phyloP scores from a whole-genome alignment of 148 eudicot species.

The Heliosperma pusillum region DNA sequence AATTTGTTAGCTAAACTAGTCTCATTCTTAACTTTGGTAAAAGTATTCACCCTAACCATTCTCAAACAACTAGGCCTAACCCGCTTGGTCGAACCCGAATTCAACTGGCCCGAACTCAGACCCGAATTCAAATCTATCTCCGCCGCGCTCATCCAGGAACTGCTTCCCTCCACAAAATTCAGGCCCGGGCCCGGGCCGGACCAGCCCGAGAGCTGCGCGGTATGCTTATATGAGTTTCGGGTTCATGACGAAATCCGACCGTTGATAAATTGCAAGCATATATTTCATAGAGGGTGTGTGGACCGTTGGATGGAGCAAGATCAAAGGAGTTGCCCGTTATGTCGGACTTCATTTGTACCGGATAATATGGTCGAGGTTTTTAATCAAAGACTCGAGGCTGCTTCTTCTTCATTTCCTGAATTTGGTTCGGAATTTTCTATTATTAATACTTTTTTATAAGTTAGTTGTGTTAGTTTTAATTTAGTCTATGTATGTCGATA shows the following conservation, averaged over 20 bases:
- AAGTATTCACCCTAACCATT: constrained; percentile 26
- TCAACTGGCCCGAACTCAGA: constrained; percentile 23
- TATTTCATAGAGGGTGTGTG: constrained; percentile 60
- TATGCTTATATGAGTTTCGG: constrained; percentile 60
- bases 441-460: constrained; percentile 31
- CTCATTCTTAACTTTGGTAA: constrained; percentile 35
- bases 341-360: constrained; percentile 52
- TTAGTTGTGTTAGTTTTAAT: background rate
- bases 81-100: constrained; percentile 52
- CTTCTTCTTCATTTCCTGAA: constrained; percentile 47
- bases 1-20: constrained; percentile 45
- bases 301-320: constrained; percentile 90
- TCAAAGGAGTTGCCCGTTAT: constrained; percentile 63
- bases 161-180: constrained; percentile 63
- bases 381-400: constrained; percentile 50
- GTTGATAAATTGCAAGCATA: constrained; percentile 49
- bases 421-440: constrained; percentile 56
- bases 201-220: constrained; percentile 55
- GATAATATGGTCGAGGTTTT: constrained; percentile 46
- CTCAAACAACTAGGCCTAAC: constrained; percentile 44
- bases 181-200: constrained; percentile 17
- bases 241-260: constrained; percentile 47
- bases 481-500: no score
- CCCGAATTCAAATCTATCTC: constrained; percentile 39
- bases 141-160: constrained; percentile 61